These are phyloP conservation scores for Rhizopus stolonifer DNA, from an alignment of 371 early-diverging fungal species.

Conservation along the genomic window DNA sequence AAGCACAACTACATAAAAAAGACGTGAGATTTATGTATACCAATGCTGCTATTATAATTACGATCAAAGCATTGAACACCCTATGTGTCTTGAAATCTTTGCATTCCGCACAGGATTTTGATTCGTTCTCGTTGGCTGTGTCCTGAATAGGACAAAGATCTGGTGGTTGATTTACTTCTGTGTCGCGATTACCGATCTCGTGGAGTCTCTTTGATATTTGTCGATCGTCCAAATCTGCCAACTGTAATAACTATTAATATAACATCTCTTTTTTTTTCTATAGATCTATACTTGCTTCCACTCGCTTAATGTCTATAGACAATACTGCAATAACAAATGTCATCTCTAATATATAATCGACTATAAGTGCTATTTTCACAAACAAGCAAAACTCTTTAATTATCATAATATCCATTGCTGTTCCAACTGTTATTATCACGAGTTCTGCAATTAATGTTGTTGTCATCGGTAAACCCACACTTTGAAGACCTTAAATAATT, in stretches of 20 bases:
- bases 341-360: constrained; percentile 70
- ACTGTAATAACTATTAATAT: neutral
- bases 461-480: constrained; percentile 64
- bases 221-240: constrained; percentile 14
- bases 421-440: constrained; percentile 52
- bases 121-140: constrained; percentile 19
- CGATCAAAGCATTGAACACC: constrained; percentile 31
- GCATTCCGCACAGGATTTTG: constrained; percentile 31
- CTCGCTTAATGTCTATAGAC: constrained; percentile 71
- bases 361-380: constrained; percentile 61
- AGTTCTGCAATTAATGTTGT: constrained; percentile 57
- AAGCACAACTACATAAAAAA: constrained; percentile 24
- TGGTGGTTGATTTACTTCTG: constrained; percentile 4
- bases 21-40: neutral
- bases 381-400: constrained; percentile 75
- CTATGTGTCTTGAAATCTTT: constrained; percentile 36
- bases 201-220: constrained; percentile 31
- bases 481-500: constrained; percentile 46
- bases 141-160: constrained; percentile 29
- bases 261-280: neutral
- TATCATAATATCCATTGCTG: constrained; percentile 54
- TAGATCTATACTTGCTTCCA: constrained; percentile 46
- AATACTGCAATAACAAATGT: constrained; percentile 70
- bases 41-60: constrained; percentile 10
- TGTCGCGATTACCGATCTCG: constrained; percentile 16